phyloP scores from a whole-genome alignment of 768 basidiomycete genomes.

The Amanita inopinata region DNA sequence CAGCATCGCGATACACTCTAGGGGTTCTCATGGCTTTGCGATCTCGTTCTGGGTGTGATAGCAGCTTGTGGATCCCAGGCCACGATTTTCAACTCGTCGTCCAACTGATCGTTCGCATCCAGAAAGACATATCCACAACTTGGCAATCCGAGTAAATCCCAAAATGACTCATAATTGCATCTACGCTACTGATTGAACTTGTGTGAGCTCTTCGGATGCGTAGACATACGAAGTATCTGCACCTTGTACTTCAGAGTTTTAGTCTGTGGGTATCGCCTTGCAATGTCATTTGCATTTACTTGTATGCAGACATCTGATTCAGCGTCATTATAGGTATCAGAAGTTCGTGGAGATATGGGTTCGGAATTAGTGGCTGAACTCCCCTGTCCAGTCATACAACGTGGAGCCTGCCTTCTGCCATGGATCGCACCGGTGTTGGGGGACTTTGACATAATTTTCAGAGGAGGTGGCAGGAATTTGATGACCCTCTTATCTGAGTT shows the following conservation, averaged over 20 bases:
- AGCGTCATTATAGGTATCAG: too few relatives aligned
- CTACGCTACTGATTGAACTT: constrained; percentile 3
- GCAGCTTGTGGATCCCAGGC: constrained; percentile 5
- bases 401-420: too few relatives aligned
- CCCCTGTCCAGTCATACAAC: too few relatives aligned
- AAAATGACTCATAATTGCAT: not conserved
- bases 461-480: constrained; percentile 6
- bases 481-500: constrained; percentile 2
- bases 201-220: not conserved
- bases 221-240: not conserved
- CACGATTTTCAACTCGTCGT: constrained; percentile 1
- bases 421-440: not conserved
- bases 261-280: not conserved
- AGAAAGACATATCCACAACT: constrained; percentile 6
- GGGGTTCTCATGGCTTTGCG: too few relatives aligned
- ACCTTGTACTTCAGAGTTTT: constrained; percentile 1
- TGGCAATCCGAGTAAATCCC: constrained; percentile 1
- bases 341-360: too few relatives aligned
- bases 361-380: too few relatives aligned
- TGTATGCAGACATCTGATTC: not conserved
- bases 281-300: not conserved
- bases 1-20: too few relatives aligned
- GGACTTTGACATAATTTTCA: not conserved
- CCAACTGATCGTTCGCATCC: not conserved
- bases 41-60: not conserved